phyloP scores from a whole-genome alignment of 495 filamentous ascomycete genomes.

The Daldinia decipiens region DNA sequence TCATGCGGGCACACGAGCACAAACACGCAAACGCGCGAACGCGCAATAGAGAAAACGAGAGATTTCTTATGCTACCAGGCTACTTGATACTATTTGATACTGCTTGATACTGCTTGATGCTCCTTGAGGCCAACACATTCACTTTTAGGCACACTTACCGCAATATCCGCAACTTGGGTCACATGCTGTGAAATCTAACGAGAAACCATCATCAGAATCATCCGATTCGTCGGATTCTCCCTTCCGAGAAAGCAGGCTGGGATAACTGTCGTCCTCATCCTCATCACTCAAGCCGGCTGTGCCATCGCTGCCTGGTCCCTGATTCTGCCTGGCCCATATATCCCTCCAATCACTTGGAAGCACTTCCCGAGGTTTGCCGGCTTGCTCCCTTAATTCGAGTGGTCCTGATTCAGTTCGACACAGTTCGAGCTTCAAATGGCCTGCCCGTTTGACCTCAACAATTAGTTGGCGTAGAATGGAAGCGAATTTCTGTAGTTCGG shows the following conservation, averaged over 20 bases:
- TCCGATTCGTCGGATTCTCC: conserved; percentile 27
- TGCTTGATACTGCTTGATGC: background rate
- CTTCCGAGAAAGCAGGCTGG: conserved; percentile 4
- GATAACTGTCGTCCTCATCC: conserved; percentile 26
- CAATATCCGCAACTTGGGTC: conserved; percentile 56
- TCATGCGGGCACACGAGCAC: conserved; percentile 18
- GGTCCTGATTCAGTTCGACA: conserved; percentile 45
- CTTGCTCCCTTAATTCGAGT: conserved; percentile 59
- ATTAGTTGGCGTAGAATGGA: conserved; percentile 57
- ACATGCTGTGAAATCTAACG: conserved; percentile 56
- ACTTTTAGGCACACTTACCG: conserved; percentile 44
- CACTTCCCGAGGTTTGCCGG: conserved; percentile 41
- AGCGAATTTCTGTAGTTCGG: conserved; percentile 52
- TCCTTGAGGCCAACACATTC: conserved; percentile 5
- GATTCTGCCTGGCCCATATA: conserved; percentile 28
- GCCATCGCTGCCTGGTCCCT: conserved; percentile 5
- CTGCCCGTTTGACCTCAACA: conserved; percentile 51
- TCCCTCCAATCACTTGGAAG: conserved; percentile 45
- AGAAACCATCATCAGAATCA: conserved; percentile 44
- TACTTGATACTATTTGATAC: background rate
- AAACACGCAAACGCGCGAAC: conserved; percentile 6
- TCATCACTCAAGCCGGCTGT: conserved; percentile 26
- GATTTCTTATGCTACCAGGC: background rate
- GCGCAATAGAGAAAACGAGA: conserved; percentile 2
- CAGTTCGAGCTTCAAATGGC: conserved; percentile 57